Conservation (phyloP, 768 basidiomycete genomes). For the Galerina marginata region DNA sequence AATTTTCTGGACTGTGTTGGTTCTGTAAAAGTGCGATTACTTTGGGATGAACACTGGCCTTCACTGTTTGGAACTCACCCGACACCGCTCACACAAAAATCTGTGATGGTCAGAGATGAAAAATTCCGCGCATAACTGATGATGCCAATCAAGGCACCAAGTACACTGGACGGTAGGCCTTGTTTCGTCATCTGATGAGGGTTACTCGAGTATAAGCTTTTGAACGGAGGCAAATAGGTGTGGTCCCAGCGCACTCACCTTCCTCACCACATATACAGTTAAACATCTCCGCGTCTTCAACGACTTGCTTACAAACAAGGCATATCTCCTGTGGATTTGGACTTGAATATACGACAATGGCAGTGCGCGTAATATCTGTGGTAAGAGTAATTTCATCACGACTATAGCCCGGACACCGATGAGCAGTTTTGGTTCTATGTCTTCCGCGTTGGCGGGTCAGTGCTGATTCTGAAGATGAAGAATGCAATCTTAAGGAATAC, state of each 20-base stretch:
- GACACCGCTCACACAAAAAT: too few species aligned
- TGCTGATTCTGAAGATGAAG: background rate
- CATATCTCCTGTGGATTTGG: conserved; percentile 12
- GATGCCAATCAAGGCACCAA: too few species aligned
- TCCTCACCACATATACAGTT: conserved; percentile 9
- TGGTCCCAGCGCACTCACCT: background rate
- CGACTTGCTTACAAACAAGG: conserved; percentile 10
- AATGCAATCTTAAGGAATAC: background rate
- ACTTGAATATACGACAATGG: conserved; percentile 4
- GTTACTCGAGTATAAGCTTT: too few species aligned
- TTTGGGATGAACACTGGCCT: too few species aligned
- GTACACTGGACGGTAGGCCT: too few species aligned
- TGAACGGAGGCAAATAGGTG: too few species aligned
- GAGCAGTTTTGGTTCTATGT: conserved; percentile 1
- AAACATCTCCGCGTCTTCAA: conserved; percentile 8
- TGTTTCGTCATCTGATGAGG: too few species aligned
- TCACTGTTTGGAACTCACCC: too few species aligned
- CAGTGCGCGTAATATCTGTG: conserved; percentile 7
- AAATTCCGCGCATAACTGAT: too few species aligned
- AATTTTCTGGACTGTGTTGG: too few species aligned
- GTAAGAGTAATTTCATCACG: conserved; percentile 12
- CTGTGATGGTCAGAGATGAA: too few species aligned
- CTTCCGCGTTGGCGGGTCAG: conserved; percentile 1
- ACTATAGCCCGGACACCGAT: conserved; percentile 11
- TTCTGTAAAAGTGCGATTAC: too few species aligned